Base-by-base conservation (phyloP, 495 filamentous ascomycete species). In the Lepidopterella palustris region DNA sequence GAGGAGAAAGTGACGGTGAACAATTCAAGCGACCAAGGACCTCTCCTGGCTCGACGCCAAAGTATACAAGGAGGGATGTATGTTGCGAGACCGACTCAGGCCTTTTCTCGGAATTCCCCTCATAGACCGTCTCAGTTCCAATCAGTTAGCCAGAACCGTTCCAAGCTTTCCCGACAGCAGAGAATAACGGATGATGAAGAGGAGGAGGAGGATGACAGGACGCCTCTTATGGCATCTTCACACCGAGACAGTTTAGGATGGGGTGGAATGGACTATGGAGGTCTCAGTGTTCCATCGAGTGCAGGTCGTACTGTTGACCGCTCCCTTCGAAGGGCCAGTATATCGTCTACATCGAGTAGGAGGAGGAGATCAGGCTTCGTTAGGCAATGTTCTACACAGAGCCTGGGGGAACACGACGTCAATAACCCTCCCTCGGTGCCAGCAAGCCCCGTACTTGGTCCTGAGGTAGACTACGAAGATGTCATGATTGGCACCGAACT, bases 381-480 rank as follows among this genome's bases (percentile, higher is more conserved):
- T 1, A 28, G 32, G 13, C 56, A 62, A 21, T 45, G 39, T 27
- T 62, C 60, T 1, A 51, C 58, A 25, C 55, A 45, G 25, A 59
- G 59, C 31, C 45, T 66, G 21, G 49, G 75, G 39, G 74, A 79
- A 29, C 91, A 90, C 71, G 86, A 96, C 80, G 82, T 97, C 59
- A 98, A 98, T 67, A 95, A 96, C 66, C 93, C 93, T n/a, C 93
- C 93, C 0, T 97, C 93, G 0, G 83, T 96, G 20, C 93, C 93
- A 0, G 84, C 82, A 4, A 87, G 88, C 20, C 93, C 93, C 0
- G 74, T 75, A 50, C 27, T 83, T 59, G 79, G 82, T 55, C 68
- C 76, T 49, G 68, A 80, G 51, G 81, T 88, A 78, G 85, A 79
- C 57, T 95, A 84, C 68, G 87, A 89, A 48, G 91, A 95, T 80